A percentile compares a stretch with the other conserved stretches of the same genome.
Evolutionary conservation across 2,329 filamentous ascomycete species (phyloP).

Genomic region (Talaromyces rugulosus): DNA sequence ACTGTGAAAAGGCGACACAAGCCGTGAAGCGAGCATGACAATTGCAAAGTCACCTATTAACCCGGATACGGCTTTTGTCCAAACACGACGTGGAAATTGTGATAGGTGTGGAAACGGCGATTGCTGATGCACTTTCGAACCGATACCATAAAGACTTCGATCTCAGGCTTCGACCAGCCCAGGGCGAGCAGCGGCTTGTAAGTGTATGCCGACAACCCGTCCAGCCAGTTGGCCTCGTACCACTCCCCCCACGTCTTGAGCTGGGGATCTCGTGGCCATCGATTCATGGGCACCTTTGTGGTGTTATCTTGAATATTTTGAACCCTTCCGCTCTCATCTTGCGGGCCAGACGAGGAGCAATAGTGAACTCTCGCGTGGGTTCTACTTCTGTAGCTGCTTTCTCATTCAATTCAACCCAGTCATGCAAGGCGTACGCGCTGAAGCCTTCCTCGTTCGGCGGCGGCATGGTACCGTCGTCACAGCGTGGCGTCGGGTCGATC

Average conservation of each 20-base stretch:
- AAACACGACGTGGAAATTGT: constrained; percentile 22
- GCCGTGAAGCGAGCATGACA: neutral
- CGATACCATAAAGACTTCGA: constrained; percentile 44
- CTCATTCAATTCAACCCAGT: constrained; percentile 45
- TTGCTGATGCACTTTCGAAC: constrained; percentile 40
- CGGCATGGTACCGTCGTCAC: constrained; percentile 53
- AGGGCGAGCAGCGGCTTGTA: constrained; percentile 41
- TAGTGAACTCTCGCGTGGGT: constrained; percentile 45
- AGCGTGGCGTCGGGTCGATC: constrained; percentile 43
- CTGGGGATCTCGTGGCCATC: constrained; percentile 48
- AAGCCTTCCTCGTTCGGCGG: constrained; percentile 36
- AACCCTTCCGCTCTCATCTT: constrained; percentile 57
- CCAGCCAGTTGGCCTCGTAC: constrained; percentile 45
- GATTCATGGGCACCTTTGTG: constrained; percentile 51
- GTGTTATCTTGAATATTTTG: constrained; percentile 52
- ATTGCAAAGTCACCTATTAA: constrained; percentile 11
- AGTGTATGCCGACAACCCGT: constrained; percentile 39
- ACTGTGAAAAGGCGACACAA: too few relatives aligned
- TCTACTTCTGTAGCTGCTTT: constrained; percentile 42
- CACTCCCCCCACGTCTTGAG: constrained; percentile 48
- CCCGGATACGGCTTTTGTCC: constrained; percentile 29
- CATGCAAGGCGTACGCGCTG: constrained; percentile 38
- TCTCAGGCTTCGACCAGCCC: constrained; percentile 42
- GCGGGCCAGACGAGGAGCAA: constrained; percentile 50
- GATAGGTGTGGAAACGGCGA: constrained; percentile 38